Conservation (phyloP, 805 yeast species). For the Saccharomycopsis sp. region DNA sequence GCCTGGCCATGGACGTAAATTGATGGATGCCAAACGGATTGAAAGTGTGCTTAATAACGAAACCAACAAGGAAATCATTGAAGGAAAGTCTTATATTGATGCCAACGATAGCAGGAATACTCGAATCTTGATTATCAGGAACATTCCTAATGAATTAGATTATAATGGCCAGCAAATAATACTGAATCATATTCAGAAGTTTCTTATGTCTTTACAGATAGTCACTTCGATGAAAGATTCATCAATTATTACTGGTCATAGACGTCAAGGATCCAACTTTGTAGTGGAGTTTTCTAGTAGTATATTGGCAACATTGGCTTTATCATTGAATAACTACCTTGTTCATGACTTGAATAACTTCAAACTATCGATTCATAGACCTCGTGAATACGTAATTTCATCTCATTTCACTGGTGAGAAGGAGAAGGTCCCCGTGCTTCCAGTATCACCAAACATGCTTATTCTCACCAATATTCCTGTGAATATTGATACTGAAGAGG, state of each 20-base stretch:
- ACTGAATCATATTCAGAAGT: conserved; percentile 37
- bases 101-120: conserved; percentile 27
- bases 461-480: conserved; percentile 40
- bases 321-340: conserved; percentile 27
- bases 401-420: conserved; percentile 25
- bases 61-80: conserved; percentile 12
- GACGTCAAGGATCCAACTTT: conserved; percentile 32
- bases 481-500: conserved; percentile 35
- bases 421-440: conserved; percentile 22
- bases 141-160: conserved; percentile 9
- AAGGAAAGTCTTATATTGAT: conserved; percentile 23
- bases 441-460: conserved; percentile 41
- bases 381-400: conserved; percentile 39
- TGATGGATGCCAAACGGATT: conserved; percentile 10
- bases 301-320: conserved; percentile 48
- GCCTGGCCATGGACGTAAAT: conserved; percentile 50
- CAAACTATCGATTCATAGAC: conserved; percentile 34
- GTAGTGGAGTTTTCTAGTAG: conserved; percentile 47
- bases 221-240: conserved; percentile 35
- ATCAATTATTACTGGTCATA: conserved; percentile 28
- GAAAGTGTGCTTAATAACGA: conserved; percentile 13
- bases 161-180: conserved; percentile 32
- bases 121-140: conserved; percentile 23
- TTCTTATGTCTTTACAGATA: conserved; percentile 36
- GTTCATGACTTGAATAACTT: conserved; percentile 22